Base-by-base conservation (phyloP, 1,139 yeast species). In the Zygoascus hellenicus region DNA sequence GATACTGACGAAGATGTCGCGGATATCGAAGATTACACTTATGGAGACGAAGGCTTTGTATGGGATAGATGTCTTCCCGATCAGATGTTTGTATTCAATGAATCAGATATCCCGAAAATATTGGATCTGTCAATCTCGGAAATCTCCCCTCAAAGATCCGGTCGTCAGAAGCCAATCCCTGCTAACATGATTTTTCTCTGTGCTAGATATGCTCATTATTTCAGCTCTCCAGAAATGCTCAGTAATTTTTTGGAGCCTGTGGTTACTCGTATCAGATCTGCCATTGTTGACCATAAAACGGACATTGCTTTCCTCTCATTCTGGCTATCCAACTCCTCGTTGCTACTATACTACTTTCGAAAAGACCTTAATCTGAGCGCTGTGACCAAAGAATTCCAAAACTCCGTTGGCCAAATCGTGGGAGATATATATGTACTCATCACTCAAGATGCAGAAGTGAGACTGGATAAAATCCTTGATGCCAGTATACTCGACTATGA, bases 161-260 rank as follows among this genome's bases (percentile, higher is more conserved):
- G 59, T 22, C 51, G 59, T 9, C 72, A 69, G 52, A 62, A 63
- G 48, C 73, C 75, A 0, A 60, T 66, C 14, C 71, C 75, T 1
- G 75, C 76, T 2, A 70, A 71, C 51, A 61, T 70, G 45, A 48
- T 71, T 3, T 71, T 70, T 49, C 56, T 71, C 39, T 63, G 69
- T 17, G 63, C 69, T 2, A 59, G 76, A 19, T 71, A 68, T 50
- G 72, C 72, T 9, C 68, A 66, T 47, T 67, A 67, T 49, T 58
- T 56, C 42, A 70, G 71, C 30, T 61, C 61, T 26, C 56, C 60
- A 1, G 69, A 66, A 34, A 58, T 66, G 30, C 51, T 71, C 42
- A 60, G 58, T 11, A 61, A 62, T 35, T 54, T 71, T 29, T 47
- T 70, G 40, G 51, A 53, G 13, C 71, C 72, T 2, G 63, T 66